A percentile compares a stretch with the other conserved stretches of the same genome.
phyloP scores from a whole-genome alignment of 352 stramenopile genomes.

The Discostella stelligera region DNA sequence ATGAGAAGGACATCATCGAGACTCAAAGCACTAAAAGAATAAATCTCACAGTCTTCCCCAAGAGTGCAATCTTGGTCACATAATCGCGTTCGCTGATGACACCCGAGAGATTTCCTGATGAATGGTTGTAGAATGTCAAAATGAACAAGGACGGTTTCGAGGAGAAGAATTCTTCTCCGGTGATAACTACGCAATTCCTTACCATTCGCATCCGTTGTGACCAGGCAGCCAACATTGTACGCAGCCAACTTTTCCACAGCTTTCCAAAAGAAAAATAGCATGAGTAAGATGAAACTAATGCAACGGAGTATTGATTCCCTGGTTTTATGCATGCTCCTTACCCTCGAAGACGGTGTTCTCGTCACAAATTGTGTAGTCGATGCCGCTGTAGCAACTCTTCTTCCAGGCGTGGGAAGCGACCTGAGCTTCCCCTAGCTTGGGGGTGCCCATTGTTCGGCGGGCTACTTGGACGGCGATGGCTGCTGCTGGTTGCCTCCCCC shows the following conservation, averaged over 20 bases:
- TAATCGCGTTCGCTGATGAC: conserved; percentile 93
- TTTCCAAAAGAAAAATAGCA: conserved; percentile 82
- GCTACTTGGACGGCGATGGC: conserved; percentile 11
- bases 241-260: conserved; percentile 92
- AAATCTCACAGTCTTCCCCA: conserved; percentile 80
- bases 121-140: neutral
- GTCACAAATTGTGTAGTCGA: conserved; percentile 89
- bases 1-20: neutral
- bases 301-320: neutral
- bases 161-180: neutral
- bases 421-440: conserved; percentile 36
- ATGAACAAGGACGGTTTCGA: neutral
- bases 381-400: conserved; percentile 57
- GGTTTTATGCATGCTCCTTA: neutral
- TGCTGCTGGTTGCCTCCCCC: conserved; percentile 6
- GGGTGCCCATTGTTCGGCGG: conserved; percentile 30
- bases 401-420: conserved; percentile 45
- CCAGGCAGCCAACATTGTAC: conserved; percentile 79
- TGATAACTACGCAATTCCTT: conserved; percentile 18
- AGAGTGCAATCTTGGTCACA: conserved; percentile 91
- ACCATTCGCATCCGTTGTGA: conserved; percentile 86
- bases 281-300: neutral
- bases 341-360: conserved; percentile 79
- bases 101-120: conserved; percentile 34
- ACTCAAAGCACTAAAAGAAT: neutral